Percentiles rank a stretch among this genome's conserved stretches.
phyloP scores from a whole-genome alignment of 345 rosid genomes.

The Populus simonii region DNA sequence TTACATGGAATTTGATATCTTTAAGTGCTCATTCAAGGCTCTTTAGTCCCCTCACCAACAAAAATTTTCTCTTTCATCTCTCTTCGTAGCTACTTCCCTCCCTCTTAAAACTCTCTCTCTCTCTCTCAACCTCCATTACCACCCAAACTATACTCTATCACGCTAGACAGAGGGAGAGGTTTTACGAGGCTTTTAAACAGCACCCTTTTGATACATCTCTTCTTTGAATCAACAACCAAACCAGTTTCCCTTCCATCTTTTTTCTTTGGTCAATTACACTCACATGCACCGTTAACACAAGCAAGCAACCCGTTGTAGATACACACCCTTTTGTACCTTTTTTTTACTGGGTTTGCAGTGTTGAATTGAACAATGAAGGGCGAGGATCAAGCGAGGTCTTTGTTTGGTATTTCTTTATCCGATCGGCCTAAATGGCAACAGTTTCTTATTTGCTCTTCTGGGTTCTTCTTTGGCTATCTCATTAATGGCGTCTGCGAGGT shows the following conservation, averaged over 20 bases:
- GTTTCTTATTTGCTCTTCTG: constrained; percentile 85
- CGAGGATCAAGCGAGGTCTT: constrained; percentile 57
- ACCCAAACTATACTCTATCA: not conserved
- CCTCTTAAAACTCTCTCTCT: not conserved
- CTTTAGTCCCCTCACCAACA: too few relatives aligned
- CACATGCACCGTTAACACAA: constrained; percentile 5
- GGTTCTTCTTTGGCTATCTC: constrained; percentile 94
- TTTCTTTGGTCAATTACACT: not conserved
- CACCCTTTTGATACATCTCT: constrained; percentile 10
- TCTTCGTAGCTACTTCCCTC: not conserved
- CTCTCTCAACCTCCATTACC: not conserved
- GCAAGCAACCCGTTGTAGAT: not conserved
- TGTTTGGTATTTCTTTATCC: constrained; percentile 71
- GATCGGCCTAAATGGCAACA: constrained; percentile 74
- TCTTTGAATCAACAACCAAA: constrained; percentile 1
- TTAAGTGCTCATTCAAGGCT: too few relatives aligned
- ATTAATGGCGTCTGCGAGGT: constrained; percentile 97
- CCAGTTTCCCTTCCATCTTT: not conserved
- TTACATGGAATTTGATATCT: too few relatives aligned
- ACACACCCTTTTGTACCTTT: not conserved
- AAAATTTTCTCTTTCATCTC: too few relatives aligned
- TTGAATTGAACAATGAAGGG: constrained; percentile 43
- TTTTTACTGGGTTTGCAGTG: not conserved
- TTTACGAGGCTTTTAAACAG: not conserved
- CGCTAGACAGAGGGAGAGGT: not conserved